phyloP scores from a whole-genome alignment of 176 grass and related monocot genomes.

The Guadua angustifolia region DNA sequence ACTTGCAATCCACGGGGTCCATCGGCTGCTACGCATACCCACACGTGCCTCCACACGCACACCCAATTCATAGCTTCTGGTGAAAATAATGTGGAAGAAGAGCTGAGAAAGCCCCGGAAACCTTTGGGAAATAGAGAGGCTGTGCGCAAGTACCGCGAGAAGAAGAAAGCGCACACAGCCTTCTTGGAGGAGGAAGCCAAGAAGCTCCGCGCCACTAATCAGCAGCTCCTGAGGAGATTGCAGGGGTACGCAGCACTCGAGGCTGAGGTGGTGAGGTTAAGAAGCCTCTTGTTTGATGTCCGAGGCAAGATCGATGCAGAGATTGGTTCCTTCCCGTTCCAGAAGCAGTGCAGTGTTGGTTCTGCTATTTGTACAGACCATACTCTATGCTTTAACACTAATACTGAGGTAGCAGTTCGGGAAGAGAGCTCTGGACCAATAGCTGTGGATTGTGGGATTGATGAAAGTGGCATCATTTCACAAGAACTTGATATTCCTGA shows the following conservation, averaged over 20 bases:
- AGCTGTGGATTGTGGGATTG: constrained; percentile 46
- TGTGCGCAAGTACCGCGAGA: constrained; percentile 92
- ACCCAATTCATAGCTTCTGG: constrained; percentile 53
- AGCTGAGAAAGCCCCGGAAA: constrained; percentile 48
- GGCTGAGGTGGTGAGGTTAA: constrained; percentile 70
- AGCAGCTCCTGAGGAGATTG: constrained; percentile 76
- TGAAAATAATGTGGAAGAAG: constrained; percentile 45
- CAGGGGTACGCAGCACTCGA: constrained; percentile 66
- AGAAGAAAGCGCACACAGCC: constrained; percentile 85
- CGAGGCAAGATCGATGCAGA: constrained; percentile 76
- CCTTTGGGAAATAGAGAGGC: constrained; percentile 77
- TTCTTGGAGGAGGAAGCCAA: constrained; percentile 86
- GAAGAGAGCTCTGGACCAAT: constrained; percentile 47
- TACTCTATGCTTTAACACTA: not conserved
- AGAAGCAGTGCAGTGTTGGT: constrained; percentile 48
- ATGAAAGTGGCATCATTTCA: constrained; percentile 41
- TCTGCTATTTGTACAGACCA: constrained; percentile 37
- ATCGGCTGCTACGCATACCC: constrained; percentile 53
- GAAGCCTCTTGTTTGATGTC: constrained; percentile 59
- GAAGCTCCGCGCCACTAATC: constrained; percentile 67
- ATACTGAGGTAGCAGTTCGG: constrained; percentile 18
- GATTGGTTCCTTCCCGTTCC: constrained; percentile 50
- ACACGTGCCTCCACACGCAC: constrained; percentile 82
- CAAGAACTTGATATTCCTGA: constrained; percentile 44
- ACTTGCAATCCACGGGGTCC: constrained; percentile 62